These are phyloP conservation scores for Saccharomycopsis babjevae DNA, from an alignment of 805 yeast species.

Conservation along the genomic window DNA sequence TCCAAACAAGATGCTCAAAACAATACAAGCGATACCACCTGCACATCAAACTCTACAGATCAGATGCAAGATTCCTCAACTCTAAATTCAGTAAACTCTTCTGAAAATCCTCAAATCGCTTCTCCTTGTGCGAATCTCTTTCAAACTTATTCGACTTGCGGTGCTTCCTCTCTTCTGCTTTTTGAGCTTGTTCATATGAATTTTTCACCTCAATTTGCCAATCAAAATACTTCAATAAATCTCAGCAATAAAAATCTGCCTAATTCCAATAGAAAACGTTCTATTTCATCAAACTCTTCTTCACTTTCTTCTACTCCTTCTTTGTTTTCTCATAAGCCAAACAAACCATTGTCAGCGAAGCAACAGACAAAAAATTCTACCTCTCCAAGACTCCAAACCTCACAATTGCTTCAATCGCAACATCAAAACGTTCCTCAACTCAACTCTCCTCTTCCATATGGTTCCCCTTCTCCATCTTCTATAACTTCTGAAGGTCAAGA, in stretches of 20 bases:
- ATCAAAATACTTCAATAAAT: not conserved
- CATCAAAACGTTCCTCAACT: not conserved
- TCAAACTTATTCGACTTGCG: not conserved
- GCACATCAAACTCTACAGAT: not conserved
- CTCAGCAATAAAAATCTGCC: not conserved
- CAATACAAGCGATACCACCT: not conserved
- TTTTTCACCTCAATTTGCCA: not conserved
- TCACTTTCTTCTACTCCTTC: conserved; percentile 3
- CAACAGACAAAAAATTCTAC: not conserved
- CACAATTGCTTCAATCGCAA: not conserved
- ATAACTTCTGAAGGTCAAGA: not conserved
- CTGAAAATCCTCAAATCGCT: not conserved
- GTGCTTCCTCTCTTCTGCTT: not conserved
- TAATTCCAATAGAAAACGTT: not conserved
- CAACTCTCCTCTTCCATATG: not conserved
- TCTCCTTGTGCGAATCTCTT: not conserved
- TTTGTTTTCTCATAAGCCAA: conserved; percentile 2
- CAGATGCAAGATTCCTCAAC: not conserved
- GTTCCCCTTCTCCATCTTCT: not conserved
- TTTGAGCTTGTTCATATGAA: not conserved
- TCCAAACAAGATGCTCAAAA: not conserved
- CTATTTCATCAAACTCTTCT: not conserved
- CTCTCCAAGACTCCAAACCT: not conserved
- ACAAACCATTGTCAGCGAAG: not conserved
- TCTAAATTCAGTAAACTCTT: not conserved